These are phyloP conservation scores for Dryas integrifolia DNA, from an alignment of 331 rosid species.

Conservation along the genomic window DNA sequence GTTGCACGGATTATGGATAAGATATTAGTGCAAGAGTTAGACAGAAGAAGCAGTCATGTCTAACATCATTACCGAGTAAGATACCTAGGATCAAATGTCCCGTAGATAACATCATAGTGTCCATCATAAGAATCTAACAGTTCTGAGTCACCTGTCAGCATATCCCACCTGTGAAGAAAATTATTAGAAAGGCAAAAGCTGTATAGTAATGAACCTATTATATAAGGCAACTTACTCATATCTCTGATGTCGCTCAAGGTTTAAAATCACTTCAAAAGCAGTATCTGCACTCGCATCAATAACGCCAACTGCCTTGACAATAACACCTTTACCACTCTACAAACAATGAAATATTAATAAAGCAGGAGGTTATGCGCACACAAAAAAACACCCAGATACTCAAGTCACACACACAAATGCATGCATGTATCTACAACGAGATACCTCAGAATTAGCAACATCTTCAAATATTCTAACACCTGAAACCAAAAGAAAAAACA, in stretches of 20 bases:
- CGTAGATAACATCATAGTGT: slow-evolving; percentile 83
- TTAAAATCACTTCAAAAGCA: slow-evolving; percentile 75
- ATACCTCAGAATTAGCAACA: slow-evolving; percentile 72
- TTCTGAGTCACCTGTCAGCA: slow-evolving; percentile 84
- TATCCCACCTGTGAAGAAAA: slow-evolving; percentile 79
- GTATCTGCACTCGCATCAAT: slow-evolving; percentile 90
- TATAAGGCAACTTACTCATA: slow-evolving; percentile 62
- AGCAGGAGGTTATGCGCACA: slow-evolving; percentile 8
- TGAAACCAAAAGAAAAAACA: slow-evolving; percentile 45
- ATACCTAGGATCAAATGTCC: slow-evolving; percentile 82
- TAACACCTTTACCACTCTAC: slow-evolving; percentile 75
- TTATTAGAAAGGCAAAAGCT: slow-evolving; percentile 24
- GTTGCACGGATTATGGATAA: background rate
- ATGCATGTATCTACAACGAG: background rate
- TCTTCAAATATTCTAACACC: slow-evolving; percentile 95
- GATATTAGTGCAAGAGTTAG: slow-evolving; percentile 16
- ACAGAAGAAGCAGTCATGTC: slow-evolving; percentile 7
- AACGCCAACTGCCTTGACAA: slow-evolving; percentile 85
- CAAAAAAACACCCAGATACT: background rate
- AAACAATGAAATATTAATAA: slow-evolving; percentile 31
- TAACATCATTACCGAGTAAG: slow-evolving; percentile 65
- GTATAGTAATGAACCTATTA: slow-evolving; percentile 4
- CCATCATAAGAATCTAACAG: slow-evolving; percentile 77
- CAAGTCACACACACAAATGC: background rate
- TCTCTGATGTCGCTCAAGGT: slow-evolving; percentile 65